Conservation (phyloP, 2,329 filamentous ascomycete genomes). For the Neopestalotiopsis sp. region DNA sequence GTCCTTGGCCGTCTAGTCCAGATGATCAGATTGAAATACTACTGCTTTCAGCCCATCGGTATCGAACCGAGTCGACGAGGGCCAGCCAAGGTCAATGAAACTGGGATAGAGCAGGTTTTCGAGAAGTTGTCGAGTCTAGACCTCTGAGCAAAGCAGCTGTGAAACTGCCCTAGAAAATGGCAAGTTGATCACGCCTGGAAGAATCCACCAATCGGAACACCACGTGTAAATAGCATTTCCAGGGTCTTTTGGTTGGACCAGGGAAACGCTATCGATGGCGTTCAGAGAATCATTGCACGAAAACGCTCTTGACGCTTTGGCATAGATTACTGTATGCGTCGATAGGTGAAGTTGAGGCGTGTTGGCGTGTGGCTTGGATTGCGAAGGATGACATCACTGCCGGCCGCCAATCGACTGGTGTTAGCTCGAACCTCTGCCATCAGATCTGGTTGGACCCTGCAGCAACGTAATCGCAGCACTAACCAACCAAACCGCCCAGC, state of each 20-base stretch:
- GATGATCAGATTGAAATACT: no score
- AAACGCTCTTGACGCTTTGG: no score
- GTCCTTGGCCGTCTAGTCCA: no score
- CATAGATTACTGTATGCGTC: neutral
- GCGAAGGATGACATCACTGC: conserved; percentile 7
- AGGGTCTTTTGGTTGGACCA: neutral
- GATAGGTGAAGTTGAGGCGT: neutral
- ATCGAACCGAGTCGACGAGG: no score
- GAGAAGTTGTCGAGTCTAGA: conserved; percentile 6
- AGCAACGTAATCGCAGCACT: neutral
- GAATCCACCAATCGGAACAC: conserved; percentile 4
- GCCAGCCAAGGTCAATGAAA: neutral
- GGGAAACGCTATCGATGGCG: neutral
- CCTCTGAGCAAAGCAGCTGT: neutral
- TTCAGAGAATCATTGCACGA: neutral
- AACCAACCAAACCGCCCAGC: neutral
- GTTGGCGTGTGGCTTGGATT: neutral
- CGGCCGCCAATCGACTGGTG: neutral
- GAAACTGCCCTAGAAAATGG: conserved; percentile 8
- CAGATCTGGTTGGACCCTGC: neutral
- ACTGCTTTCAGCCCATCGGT: no score
- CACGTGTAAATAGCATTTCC: neutral
- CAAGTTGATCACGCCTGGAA: neutral
- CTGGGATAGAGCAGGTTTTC: conserved; percentile 8
- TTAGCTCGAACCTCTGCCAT: neutral